Evolutionary conservation across 164 flowering plant species (phyloP).

Genomic region (Litsea cubeba): DNA sequence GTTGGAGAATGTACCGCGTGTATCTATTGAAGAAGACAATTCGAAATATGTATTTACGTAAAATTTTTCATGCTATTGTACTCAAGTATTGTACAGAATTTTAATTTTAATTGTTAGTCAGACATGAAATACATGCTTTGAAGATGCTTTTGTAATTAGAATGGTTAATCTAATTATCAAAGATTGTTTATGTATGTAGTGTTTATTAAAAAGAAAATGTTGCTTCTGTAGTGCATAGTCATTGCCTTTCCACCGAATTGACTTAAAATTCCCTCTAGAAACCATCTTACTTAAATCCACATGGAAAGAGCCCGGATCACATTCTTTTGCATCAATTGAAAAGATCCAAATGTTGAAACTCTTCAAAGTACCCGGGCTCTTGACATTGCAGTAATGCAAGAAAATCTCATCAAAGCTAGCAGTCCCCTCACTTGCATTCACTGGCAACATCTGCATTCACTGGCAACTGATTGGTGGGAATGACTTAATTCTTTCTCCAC

Average conservation of each 20-base stretch:
- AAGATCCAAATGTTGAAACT: conserved; percentile 10
- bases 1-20: too few species aligned
- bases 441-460: conserved; percentile 4
- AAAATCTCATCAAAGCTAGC: too few species aligned
- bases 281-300: conserved; percentile 7
- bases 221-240: neutral
- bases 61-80: too few species aligned
- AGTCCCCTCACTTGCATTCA: neutral
- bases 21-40: too few species aligned
- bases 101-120: too few species aligned
- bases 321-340: neutral
- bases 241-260: conserved; percentile 10
- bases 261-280: neutral
- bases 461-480: neutral
- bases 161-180: too few species aligned
- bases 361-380: neutral
- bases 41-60: too few species aligned
- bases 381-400: conserved; percentile 10
- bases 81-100: too few species aligned
- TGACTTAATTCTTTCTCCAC: neutral
- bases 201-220: too few species aligned
- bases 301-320: conserved; percentile 6
- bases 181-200: too few species aligned
- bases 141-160: too few species aligned
- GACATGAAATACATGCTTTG: too few species aligned